Evolutionary conservation across 352 stramenopile species (phyloP).

Genomic region (Achlya hypogyna): DNA sequence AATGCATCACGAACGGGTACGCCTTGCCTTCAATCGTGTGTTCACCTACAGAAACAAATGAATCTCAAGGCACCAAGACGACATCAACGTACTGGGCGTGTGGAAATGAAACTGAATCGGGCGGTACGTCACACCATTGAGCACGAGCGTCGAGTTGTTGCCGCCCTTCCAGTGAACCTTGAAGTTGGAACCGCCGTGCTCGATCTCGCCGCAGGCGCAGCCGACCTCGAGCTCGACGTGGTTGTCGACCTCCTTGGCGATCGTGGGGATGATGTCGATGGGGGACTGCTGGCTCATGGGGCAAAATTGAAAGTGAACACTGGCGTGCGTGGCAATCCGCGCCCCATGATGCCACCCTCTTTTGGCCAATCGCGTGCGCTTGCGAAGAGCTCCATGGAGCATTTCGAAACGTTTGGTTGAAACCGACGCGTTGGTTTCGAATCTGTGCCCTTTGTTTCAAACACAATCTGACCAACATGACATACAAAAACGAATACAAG

Average conservation of each 20-base stretch:
- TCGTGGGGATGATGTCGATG: conserved; percentile 35
- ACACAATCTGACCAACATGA: neutral
- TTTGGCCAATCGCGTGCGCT: neutral
- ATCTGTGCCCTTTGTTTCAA: neutral
- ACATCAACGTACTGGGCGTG: conserved; percentile 37
- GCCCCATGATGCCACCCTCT: too few species aligned
- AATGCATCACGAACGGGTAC: conserved; percentile 51
- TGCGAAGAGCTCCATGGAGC: neutral
- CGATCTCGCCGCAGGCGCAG: conserved; percentile 29
- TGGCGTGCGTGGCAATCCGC: too few species aligned
- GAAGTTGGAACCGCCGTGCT: conserved; percentile 37
- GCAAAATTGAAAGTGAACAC: conserved; percentile 14
- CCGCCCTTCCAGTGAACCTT: conserved; percentile 37
- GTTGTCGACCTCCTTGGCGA: conserved; percentile 21
- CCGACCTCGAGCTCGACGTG: conserved; percentile 28
- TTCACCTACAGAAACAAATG: conserved; percentile 30
- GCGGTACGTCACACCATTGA: conserved; percentile 44
- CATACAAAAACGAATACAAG: conserved; percentile 7
- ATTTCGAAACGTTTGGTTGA: neutral
- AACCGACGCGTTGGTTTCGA: conserved; percentile 11
- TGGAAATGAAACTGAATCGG: conserved; percentile 61
- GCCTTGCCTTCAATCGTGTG: conserved; percentile 53
- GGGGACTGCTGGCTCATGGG: conserved; percentile 34
- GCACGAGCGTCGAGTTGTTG: conserved; percentile 32
- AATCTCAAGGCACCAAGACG: neutral